Evolutionary conservation across 306 rosid genomes (phyloP).

Genomic region (Aeschynomene evenia): DNA sequence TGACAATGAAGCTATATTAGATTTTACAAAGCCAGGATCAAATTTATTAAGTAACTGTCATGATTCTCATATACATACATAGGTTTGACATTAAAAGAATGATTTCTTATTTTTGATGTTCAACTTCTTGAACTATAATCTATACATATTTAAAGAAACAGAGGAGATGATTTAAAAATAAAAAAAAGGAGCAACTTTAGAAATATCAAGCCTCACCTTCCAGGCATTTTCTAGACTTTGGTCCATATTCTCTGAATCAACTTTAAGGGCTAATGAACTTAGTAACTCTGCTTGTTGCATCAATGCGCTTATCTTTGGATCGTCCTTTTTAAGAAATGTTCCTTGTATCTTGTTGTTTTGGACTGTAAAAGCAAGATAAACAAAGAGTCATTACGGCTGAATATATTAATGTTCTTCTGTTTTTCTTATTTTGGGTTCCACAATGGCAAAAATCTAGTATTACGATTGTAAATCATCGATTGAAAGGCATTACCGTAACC

Average conservation of each 20-base stretch:
- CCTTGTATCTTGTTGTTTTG: conserved; percentile 60
- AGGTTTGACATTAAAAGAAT: conserved; percentile 3
- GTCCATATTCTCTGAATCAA: conserved; percentile 77
- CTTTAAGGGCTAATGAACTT: conserved; percentile 83
- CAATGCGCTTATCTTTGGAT: conserved; percentile 74
- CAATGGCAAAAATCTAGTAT: conserved; percentile 17
- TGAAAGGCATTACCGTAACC: conserved; percentile 50
- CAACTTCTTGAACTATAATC: conserved; percentile 6
- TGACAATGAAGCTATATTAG: background rate
- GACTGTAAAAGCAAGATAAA: conserved; percentile 44
- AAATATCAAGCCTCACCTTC: conserved; percentile 71
- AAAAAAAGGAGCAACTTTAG: conserved; percentile 10
- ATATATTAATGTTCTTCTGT: conserved; percentile 11
- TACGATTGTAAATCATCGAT: conserved; percentile 8
- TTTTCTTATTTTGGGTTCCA: conserved; percentile 32
- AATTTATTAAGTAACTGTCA: conserved; percentile 13
- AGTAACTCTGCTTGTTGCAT: conserved; percentile 96
- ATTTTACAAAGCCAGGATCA: conserved; percentile 12
- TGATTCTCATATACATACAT: conserved; percentile 13
- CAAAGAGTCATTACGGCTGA: conserved; percentile 20
- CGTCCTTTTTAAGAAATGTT: conserved; percentile 83
- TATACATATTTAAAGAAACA: conserved; percentile 8
- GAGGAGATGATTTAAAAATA: conserved; percentile 5
- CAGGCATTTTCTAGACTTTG: conserved; percentile 97
- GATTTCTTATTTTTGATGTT: background rate